Base-by-base conservation (phyloP, 768 basidiomycete species). In the Coprinopsis cinerea region DNA sequence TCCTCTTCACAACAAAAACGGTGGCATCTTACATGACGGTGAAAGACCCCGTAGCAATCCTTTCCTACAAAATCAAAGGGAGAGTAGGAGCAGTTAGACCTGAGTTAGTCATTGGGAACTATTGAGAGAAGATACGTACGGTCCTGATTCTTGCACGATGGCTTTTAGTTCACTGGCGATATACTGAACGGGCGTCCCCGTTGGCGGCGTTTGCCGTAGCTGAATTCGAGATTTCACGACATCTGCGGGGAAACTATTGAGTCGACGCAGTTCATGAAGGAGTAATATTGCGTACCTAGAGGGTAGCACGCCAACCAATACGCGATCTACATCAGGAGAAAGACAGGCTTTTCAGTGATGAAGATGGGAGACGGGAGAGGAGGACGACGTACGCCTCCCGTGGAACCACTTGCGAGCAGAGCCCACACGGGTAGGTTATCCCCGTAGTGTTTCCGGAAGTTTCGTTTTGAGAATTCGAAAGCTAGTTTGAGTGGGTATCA, bases 261-360 rank as follows among this genome's bases (percentile, higher is more conserved):
- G 14, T 35, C 44, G 23, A 15, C 14, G 20, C 28, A 44, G 35
- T 7, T 5, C n/a, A 1, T 28, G 23, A 36, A 17, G 9, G 3
- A 30, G n/a, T 35, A 32, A 44, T 47, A 18, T 34, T 34, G 46
- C 63, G 6, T 44, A 86, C 86, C 88, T 4, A 95, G 71, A 0
- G 92, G 95, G 64, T 95, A 97, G 60, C 86, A 93, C 1, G 90
- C 79, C 1, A 96, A 73, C 96, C 96, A 99, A 60, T 99, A 97
- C 0, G 83, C 83, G 32, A 95, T 79, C 74, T 92, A n/a, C n/a
- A n/a, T n/a, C n/a, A 42, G 22, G 20, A 20, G 9, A 20, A 39
- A 20, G 37, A 11, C 9, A 39, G 37, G 18, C 6, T 7, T 15
- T 32, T 32, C 30, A 32, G 7, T 39, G 9, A 20, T 17, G 18